Conservation (phyloP, 345 rosid genomes). For the Ceriops decandra region DNA sequence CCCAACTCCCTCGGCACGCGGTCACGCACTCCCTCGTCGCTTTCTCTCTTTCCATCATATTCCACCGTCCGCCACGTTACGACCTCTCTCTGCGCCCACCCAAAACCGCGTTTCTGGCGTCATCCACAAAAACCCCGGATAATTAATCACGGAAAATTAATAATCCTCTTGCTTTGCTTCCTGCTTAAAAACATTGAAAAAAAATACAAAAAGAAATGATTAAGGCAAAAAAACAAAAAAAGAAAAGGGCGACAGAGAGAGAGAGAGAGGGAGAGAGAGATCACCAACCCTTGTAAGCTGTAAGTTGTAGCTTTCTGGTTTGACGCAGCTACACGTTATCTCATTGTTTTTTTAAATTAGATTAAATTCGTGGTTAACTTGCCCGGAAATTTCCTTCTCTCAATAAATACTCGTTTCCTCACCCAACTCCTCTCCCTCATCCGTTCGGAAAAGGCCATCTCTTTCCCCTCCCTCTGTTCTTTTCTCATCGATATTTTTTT, state of each 20-base stretch:
- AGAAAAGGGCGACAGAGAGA: too few relatives aligned
- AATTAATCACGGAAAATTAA: neutral
- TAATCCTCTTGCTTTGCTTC: neutral
- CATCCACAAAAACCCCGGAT: conserved; percentile 9
- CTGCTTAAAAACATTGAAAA: neutral
- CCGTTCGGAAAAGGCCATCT: neutral
- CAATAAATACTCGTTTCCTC: conserved; percentile 20
- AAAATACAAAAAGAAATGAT: neutral
- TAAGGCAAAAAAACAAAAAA: neutral
- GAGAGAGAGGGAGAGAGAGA: neutral
- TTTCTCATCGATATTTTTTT: too few relatives aligned
- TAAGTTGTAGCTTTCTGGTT: conserved; percentile 17
- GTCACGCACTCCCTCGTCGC: neutral
- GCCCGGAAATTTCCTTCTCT: conserved; percentile 51
- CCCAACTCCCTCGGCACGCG: too few relatives aligned
- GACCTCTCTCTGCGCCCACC: neutral
- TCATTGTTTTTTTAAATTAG: neutral
- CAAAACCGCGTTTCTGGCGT: conserved; percentile 41
- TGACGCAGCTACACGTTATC: conserved; percentile 65
- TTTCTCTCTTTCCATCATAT: conserved; percentile 4
- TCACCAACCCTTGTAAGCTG: neutral
- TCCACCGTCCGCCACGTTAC: conserved; percentile 21
- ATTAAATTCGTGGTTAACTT: conserved; percentile 10
- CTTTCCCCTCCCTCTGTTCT: neutral
- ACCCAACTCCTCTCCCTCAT: conserved; percentile 5